Conservation (phyloP, 768 basidiomycete species). For the Rubroboletus pulcherrimus region DNA sequence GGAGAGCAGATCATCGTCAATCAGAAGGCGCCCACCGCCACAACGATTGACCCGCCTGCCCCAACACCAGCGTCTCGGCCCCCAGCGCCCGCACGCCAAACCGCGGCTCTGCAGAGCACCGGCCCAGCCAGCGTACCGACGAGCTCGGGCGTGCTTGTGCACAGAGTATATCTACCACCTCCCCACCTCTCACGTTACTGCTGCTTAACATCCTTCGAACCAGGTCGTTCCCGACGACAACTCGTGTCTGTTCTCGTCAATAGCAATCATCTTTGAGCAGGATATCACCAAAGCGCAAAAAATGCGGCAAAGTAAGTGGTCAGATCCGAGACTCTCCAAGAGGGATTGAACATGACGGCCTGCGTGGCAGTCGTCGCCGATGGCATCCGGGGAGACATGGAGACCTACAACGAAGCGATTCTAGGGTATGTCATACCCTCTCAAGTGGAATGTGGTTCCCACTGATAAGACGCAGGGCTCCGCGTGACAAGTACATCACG, state of each 20-base stretch:
- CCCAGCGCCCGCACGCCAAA: conserved; percentile 11
- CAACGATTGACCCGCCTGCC: conserved; percentile 3
- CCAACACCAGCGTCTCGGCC: conserved; percentile 14
- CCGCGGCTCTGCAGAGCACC: conserved; percentile 12
- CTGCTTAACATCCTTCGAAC: not conserved
- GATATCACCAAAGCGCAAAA: conserved; percentile 63
- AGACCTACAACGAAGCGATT: conserved; percentile 79
- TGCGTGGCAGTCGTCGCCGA: conserved; percentile 70
- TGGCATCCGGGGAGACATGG: conserved; percentile 67
- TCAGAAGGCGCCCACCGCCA: conserved; percentile 28
- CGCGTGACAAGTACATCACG: conserved; percentile 66
- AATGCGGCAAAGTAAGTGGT: conserved; percentile 66
- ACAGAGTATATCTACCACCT: conserved; percentile 45
- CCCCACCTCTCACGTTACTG: conserved; percentile 1
- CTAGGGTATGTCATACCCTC: conserved; percentile 58
- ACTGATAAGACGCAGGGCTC: conserved; percentile 37
- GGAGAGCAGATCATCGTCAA: conserved; percentile 90
- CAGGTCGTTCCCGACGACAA: conserved; percentile 97
- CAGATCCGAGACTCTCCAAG: not conserved
- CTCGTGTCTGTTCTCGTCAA: conserved; percentile 87
- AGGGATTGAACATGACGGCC: conserved; percentile 4
- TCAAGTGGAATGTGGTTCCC: not conserved
- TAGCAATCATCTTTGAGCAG: conserved; percentile 84
- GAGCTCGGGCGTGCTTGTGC: conserved; percentile 66
- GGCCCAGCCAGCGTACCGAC: conserved; percentile 59